Evolutionary conservation across 2,329 filamentous ascomycete species (phyloP).

Genomic region (Diaporthe vexans): DNA sequence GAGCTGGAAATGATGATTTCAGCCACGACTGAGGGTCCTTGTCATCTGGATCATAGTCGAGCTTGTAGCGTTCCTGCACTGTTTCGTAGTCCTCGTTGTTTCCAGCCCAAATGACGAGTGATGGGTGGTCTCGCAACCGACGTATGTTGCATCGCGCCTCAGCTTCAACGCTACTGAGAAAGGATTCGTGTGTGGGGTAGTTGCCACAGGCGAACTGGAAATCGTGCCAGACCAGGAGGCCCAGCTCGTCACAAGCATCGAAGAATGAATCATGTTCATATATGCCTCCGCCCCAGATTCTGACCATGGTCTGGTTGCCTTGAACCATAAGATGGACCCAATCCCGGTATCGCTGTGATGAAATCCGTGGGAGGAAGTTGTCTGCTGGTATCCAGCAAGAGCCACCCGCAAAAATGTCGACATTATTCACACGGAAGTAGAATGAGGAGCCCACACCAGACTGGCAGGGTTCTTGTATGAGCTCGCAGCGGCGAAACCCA

Average conservation of each 20-base stretch:
- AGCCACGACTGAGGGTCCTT: conserved; percentile 88
- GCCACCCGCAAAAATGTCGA: conserved; percentile 83
- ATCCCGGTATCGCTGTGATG: conserved; percentile 74
- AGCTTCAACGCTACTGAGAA: conserved; percentile 69
- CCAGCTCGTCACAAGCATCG: conserved; percentile 78
- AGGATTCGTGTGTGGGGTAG: conserved; percentile 74
- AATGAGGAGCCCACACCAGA: conserved; percentile 80
- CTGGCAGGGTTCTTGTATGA: conserved; percentile 69
- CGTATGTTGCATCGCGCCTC: conserved; percentile 78
- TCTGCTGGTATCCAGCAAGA: conserved; percentile 90
- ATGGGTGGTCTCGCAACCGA: conserved; percentile 86
- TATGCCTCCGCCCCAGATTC: conserved; percentile 83
- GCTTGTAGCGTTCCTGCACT: conserved; percentile 73
- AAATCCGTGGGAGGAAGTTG: conserved; percentile 81
- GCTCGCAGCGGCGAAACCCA: conserved; percentile 75
- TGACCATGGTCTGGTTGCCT: conserved; percentile 85
- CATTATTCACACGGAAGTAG: conserved; percentile 83
- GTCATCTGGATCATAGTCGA: conserved; percentile 85
- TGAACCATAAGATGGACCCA: conserved; percentile 83
- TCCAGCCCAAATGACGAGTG: conserved; percentile 88
- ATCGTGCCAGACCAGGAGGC: conserved; percentile 80
- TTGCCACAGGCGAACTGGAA: conserved; percentile 81
- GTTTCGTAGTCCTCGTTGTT: conserved; percentile 98
- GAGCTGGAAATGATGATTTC: conserved; percentile 87
- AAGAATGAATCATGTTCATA: conserved; percentile 80